Base-by-base conservation (phyloP, 257 asterid genomes). In the Solanum chmielewskii region DNA sequence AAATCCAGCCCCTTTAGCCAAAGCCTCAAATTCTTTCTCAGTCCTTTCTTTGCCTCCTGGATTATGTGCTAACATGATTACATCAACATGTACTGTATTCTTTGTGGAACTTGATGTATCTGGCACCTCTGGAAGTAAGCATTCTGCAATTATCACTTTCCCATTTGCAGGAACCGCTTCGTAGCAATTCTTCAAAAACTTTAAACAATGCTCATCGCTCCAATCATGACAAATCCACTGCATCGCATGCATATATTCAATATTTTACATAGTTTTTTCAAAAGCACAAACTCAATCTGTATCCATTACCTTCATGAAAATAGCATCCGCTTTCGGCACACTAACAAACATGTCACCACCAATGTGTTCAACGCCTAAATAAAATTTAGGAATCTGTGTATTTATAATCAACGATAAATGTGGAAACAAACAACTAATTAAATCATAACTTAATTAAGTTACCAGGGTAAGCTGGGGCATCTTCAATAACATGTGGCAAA, bases 11-110 rank as follows among this genome's bases (percentile, higher is more conserved):
- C 87, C 95, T 73, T 90, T 91, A 25, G 96, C 98, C 92, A 97
- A 75, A 23, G 91, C 88, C 85, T 92, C 91, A 80, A 95, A 97
- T 77, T 97, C 99, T 90, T 90, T 94, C 64, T 94, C 96, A 11
- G 99, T 95, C 94, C 99, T 94, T 89, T 97, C 99, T 86, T 94
- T 97, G 12, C 99, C 99, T 42, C 99, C 98, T 2, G 98, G 98
- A 76, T 93, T 94, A 84, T 94, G 98, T 60, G 98, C 99, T 86
- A 95, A 85, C 99, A 97, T 95, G 6, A 94, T 91, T 4, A 94
- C 94, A 83, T 97, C 99, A 8, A 94, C 87, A 62, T 95, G 98
- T 47, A 93, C 93, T 21, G 90, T 93, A 75, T 92, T 93, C 87
- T 90, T 86, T 1, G 97, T 96, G 18, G 93, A 69, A 29, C 87